Evolutionary conservation across 2,329 filamentous ascomycete genomes (phyloP).

Genomic region (Phialemoniopsis sp.): DNA sequence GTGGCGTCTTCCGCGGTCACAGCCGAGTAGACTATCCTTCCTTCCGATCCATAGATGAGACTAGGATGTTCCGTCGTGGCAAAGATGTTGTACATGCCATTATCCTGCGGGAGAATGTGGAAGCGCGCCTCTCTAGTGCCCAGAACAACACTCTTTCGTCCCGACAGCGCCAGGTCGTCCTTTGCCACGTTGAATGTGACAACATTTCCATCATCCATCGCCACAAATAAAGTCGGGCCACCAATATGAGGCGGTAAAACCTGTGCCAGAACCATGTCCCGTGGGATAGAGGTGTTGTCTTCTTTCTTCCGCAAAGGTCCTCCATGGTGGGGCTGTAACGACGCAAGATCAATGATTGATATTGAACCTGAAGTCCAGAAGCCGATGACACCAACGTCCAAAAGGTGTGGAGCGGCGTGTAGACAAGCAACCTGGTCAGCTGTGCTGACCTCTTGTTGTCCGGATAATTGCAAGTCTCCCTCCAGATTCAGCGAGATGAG

Average conservation of each 20-base stretch:
- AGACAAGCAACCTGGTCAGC: constrained; percentile 83
- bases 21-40: constrained; percentile 85
- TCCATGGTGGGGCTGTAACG: constrained; percentile 61
- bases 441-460: constrained; percentile 56
- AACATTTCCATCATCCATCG: constrained; percentile 89
- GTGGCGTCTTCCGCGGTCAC: constrained; percentile 85
- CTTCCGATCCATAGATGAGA: constrained; percentile 85
- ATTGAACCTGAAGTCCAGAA: constrained; percentile 85
- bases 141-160: constrained; percentile 76
- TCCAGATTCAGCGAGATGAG: constrained; percentile 65
- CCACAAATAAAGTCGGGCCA: constrained; percentile 76
- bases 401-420: constrained; percentile 62
- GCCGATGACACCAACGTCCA: constrained; percentile 70
- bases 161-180: constrained; percentile 57
- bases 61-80: constrained; percentile 93
- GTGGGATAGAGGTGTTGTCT: constrained; percentile 73
- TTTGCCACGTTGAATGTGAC: constrained; percentile 73
- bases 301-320: constrained; percentile 55
- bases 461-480: constrained; percentile 51
- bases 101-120: constrained; percentile 66
- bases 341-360: constrained; percentile 65
- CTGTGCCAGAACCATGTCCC: constrained; percentile 75
- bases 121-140: constrained; percentile 83
- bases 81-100: constrained; percentile 75
- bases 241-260: constrained; percentile 58